Base-by-base conservation (phyloP, 805 yeast genomes). In the Candida tallmaniae region DNA sequence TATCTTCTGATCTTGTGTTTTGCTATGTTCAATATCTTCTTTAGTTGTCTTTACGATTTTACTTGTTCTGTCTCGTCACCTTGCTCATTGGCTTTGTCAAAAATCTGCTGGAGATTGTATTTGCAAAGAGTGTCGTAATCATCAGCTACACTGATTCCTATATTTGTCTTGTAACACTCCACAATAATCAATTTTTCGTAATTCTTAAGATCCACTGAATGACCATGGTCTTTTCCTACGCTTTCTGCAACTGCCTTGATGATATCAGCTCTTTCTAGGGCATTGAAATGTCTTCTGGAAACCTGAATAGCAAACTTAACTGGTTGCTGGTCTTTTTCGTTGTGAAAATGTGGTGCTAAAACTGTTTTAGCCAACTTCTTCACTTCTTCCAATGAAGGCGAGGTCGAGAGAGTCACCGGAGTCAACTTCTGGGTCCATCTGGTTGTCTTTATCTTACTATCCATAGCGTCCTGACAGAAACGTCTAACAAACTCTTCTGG, bases 101-200 rank as follows among this genome's bases (percentile, higher is more conserved):
- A 83, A 12, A 90, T 80, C 60, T 83, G 94, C 51, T 86, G 90
- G 27, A 93, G 59, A 52, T 93, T 93, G 59, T 73, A 87, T 51
- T 79, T 80, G 47, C 76, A 78, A 40, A 73, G 70, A 43, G 68
- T 60, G 15, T 74, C 78, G 48, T 76, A 86, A 36, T 75, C 74
- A 36, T 75, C 73, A 2, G 86, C 87, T 5, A 88, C 90, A 44
- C 93, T 70, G 75, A 86, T 78, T 5, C 98, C 98, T 22, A 93
- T 73, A 41, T 84, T 83, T 42, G 77, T 83, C 62, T 89, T 90
- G 62, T 81, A 90, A 52, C 96, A 84, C 55, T 87, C 96, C 3
- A 93, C 83, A 34, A 90, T 52, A 31, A 93, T 74, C 46, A 93
- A 63, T 51, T 80, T 79, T 41, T 89, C 95, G 50, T 76, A 86